A percentile compares a stretch with the other conserved stretches of the same genome.
Conservation (phyloP, 1,139 yeast genomes). For the Hyphopichia pseudoburtonii region DNA sequence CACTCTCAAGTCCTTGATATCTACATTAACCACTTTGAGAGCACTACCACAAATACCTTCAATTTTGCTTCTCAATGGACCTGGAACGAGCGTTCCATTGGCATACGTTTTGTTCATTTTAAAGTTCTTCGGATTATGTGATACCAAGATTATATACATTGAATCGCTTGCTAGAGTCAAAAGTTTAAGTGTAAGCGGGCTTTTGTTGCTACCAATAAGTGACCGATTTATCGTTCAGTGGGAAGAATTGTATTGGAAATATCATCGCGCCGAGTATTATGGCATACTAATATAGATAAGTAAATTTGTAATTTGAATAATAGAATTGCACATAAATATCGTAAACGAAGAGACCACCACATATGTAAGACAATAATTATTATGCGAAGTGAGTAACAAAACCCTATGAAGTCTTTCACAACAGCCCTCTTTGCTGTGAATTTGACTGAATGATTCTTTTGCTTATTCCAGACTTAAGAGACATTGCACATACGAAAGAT, state of each 20-base stretch:
- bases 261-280: constrained; percentile 68
- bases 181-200: constrained; percentile 74
- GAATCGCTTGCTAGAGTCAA: constrained; percentile 89
- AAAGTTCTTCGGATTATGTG: constrained; percentile 51
- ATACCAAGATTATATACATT: constrained; percentile 68
- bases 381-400: no score
- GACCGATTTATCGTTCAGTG: constrained; percentile 89
- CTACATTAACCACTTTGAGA: constrained; percentile 24
- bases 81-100: constrained; percentile 85
- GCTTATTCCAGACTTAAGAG: no score
- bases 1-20: constrained; percentile 42
- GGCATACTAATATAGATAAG: constrained; percentile 72
- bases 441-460: no score
- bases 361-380: no score
- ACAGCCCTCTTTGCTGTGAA: no score
- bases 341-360: no score
- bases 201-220: constrained; percentile 62
- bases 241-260: constrained; percentile 58
- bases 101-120: constrained; percentile 61
- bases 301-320: no score
- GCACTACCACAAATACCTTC: constrained; percentile 37
- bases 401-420: no score
- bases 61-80: constrained; percentile 79
- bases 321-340: no score
- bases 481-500: no score